Base-by-base conservation (phyloP, 1,139 yeast genomes). In the Suhomyces taliae region DNA sequence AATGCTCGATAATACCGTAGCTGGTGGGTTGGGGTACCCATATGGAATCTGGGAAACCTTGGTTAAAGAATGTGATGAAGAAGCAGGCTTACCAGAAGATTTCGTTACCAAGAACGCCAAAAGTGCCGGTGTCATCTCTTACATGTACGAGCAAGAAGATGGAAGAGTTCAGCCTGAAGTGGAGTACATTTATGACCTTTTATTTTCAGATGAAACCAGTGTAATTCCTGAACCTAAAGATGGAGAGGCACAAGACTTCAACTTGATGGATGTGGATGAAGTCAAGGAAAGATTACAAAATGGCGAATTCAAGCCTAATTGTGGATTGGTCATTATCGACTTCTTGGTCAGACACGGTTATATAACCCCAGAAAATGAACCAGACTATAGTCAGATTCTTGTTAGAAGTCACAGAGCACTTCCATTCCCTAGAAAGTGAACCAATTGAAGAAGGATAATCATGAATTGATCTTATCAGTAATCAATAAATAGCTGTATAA, bases 1-100 rank as follows among this genome's bases (percentile, higher is more conserved):
- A 0, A 86, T 82, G 88, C 76, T 90, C 39, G 99, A 93, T 64
- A 93, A 91, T 61, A 89, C 95, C 1, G 89, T 93, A 6, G 99
- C 97, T 0, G 99, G 99, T 1, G 99, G 99, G 0, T 62, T 93
- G 19, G 97, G 96, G 0, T 76, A 85, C 60, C 97, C 96, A 0
- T 72, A 81, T 55, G 90, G 93, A 0, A 69, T 85, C 2, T 70
- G 74, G 61, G 96, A 89, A 42, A 91, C 98, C 0, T 82, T 85
- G 3, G 57, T 88, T 19, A 93, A 93, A 61, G 99, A 93, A 62
- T 84, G 96, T 56, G 76, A 72, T 51, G 99, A 93, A 60, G 99
- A 93, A 61, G 99, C 97, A 0, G 96, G 96, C 0, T 66, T 93
- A n/a, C 54, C 61, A 0, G 72, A 71, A 37, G 74, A 69, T 0